Percentiles rank a stretch among this genome's conserved stretches.
Evolutionary conservation across 192 early-diverging fungal genomes (phyloP).

Genomic region (Coemansia sp.): DNA sequence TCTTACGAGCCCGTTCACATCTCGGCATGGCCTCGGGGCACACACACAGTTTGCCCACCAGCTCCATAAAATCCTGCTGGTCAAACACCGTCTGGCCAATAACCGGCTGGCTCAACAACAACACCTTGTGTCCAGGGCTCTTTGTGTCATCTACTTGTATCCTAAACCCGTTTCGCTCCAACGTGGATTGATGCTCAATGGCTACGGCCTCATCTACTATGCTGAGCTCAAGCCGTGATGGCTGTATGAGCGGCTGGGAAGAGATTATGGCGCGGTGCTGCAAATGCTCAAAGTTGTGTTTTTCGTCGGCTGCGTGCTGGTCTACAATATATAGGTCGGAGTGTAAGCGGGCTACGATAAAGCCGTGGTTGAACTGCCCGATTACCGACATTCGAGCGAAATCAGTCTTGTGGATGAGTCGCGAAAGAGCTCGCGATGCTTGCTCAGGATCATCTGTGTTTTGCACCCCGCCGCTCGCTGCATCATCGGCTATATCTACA

Average conservation of each 20-base stretch:
- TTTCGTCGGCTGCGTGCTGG: constrained; percentile 98
- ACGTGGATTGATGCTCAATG: constrained; percentile 67
- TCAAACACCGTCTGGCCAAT: constrained; percentile 75
- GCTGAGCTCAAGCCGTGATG: constrained; percentile 66
- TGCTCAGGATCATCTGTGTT: constrained; percentile 15
- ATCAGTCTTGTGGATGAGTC: constrained; percentile 70
- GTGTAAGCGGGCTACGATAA: constrained; percentile 78
- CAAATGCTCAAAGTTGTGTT: constrained; percentile 90
- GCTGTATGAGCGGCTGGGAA: constrained; percentile 72
- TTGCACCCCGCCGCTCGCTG: constrained; percentile 25
- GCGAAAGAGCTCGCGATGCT: constrained; percentile 29
- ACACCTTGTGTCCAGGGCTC: constrained; percentile 60
- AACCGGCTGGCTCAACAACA: constrained; percentile 70
- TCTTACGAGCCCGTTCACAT: constrained; percentile 65
- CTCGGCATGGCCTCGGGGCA: constrained; percentile 60
- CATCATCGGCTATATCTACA: constrained; percentile 1
- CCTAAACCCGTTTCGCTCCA: constrained; percentile 83
- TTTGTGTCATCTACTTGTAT: constrained; percentile 61
- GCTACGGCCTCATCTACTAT: constrained; percentile 78
- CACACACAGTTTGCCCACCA: constrained; percentile 38
- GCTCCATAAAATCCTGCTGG: constrained; percentile 53
- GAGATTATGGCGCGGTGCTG: constrained; percentile 64
- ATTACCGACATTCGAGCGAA: constrained; percentile 83
- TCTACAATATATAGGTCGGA: constrained; percentile 87
- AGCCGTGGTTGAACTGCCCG: constrained; percentile 97